Base-by-base conservation (phyloP, 1,139 yeast species). In the Yamadazyma triangularis region DNA sequence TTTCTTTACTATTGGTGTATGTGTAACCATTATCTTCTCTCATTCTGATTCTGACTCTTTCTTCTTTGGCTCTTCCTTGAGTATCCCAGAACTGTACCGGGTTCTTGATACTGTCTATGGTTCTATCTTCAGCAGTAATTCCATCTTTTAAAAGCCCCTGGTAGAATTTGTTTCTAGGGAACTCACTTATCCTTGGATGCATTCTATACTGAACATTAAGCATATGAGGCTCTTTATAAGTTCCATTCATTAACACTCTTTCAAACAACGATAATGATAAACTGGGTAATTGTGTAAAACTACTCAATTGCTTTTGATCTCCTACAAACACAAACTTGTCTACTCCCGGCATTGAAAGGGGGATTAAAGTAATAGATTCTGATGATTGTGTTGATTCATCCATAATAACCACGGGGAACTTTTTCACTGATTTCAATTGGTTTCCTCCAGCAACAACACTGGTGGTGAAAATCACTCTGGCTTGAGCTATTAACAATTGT, bases 361-460 rank as follows among this genome's bases (percentile, higher is more conserved):
- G 87, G 36, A 80, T 81, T 40, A 80, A 61, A 0, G 86, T 77
- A 2, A 79, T 66, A 10, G 86, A 81, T 42, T 80, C 88, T 0
- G 85, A 76, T 0, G 87, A 78, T 48, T 80, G 86, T 0, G 86
- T 79, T 5, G 83, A 71, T 41, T 60, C 66, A 35, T 55, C 74
- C 80, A 78, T 76, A 22, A 79, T 78, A 4, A 80, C 82, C 8
- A 78, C 84, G 0, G 87, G 87, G 34, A 78, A 52, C 38, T 70
- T 72, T 22, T 65, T 60, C 8, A 79, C 57, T 7, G 71, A 62
- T 42, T 77, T 79, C 42, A 80, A 58, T 44, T 73, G 77, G 26
- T 73, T 70, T 4, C 85, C 82, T 30, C 86, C 87, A 5, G 85
- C 80, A 22, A 77, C 79, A 20, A 79, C 84, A 2, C 84, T 77